These are phyloP conservation scores for Phytophthora citrophthora DNA, from an alignment of 352 stramenopile species.

Conservation along the genomic window DNA sequence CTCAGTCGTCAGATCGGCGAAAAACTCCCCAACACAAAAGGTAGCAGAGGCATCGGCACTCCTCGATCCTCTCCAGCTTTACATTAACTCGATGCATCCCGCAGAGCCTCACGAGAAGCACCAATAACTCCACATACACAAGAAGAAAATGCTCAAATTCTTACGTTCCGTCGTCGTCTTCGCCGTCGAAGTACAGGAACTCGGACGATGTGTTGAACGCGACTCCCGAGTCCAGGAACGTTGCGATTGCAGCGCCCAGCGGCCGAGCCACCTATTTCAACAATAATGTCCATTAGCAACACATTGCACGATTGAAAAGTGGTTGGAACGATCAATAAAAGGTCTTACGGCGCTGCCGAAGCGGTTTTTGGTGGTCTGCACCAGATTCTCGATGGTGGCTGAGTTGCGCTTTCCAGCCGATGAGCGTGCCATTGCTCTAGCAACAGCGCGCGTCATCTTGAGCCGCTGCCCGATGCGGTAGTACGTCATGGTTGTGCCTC, in stretches of 20 bases:
- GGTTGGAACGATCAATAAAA: constrained; percentile 6
- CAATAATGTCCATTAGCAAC: constrained; percentile 7
- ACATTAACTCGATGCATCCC: constrained; percentile 12
- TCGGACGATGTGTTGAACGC: constrained; percentile 64
- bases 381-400: constrained; percentile 60
- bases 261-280: constrained; percentile 51
- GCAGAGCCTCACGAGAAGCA: constrained; percentile 1
- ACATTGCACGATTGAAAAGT: not conserved
- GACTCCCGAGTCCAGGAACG: constrained; percentile 58
- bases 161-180: constrained; percentile 87
- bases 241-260: constrained; percentile 49
- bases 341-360: constrained; percentile 65
- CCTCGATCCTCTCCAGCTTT: constrained; percentile 9
- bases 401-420: constrained; percentile 53
- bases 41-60: constrained; percentile 9
- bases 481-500: constrained; percentile 59
- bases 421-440: constrained; percentile 65
- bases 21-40: constrained; percentile 6
- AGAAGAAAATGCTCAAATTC: constrained; percentile 22
- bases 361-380: constrained; percentile 69
- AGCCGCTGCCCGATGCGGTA: constrained; percentile 70
- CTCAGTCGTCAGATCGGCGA: constrained; percentile 73
- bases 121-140: constrained; percentile 4
- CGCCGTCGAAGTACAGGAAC: constrained; percentile 81
- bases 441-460: constrained; percentile 69